A percentile compares a stretch with the other conserved stretches of the same genome.
Evolutionary conservation across 257 asterid genomes (phyloP).

Genomic region (Lycium barbarum): DNA sequence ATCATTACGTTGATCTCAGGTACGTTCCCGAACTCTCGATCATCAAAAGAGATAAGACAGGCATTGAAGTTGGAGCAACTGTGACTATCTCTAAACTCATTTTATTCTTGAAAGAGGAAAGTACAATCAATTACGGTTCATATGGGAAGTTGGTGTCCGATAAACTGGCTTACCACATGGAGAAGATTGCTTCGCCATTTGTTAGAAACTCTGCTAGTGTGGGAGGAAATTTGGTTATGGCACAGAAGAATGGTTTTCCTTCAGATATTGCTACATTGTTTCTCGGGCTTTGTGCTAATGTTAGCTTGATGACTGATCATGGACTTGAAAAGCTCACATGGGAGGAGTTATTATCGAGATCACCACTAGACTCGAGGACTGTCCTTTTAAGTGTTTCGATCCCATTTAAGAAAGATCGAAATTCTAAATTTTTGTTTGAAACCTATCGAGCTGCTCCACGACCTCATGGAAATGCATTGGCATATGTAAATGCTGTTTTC

Average conservation of each 20-base stretch:
- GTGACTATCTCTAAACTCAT: conserved; percentile 62
- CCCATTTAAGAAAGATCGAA: conserved; percentile 46
- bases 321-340: conserved; percentile 44
- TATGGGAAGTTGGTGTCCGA: conserved; percentile 41
- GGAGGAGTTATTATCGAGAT: conserved; percentile 60
- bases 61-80: conserved; percentile 69
- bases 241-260: conserved; percentile 69
- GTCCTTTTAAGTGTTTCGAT: conserved; percentile 59
- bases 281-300: conserved; percentile 54
- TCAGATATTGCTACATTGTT: conserved; percentile 70
- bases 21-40: conserved; percentile 59
- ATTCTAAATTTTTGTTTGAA: conserved; percentile 54
- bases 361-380: conserved; percentile 52
- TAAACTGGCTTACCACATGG: conserved; percentile 69
- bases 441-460: conserved; percentile 72
- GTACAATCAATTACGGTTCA: conserved; percentile 25
- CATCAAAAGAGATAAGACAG: conserved; percentile 43
- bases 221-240: conserved; percentile 77
- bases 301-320: conserved; percentile 45
- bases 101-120: conserved; percentile 26
- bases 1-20: conserved; percentile 61
- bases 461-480: conserved; percentile 73
- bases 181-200: conserved; percentile 62
- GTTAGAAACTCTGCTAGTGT: conserved; percentile 68
- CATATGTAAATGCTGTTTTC: conserved; percentile 71